Base-by-base conservation (phyloP, 2,329 filamentous ascomycete species). In the Penicillium paneum region DNA sequence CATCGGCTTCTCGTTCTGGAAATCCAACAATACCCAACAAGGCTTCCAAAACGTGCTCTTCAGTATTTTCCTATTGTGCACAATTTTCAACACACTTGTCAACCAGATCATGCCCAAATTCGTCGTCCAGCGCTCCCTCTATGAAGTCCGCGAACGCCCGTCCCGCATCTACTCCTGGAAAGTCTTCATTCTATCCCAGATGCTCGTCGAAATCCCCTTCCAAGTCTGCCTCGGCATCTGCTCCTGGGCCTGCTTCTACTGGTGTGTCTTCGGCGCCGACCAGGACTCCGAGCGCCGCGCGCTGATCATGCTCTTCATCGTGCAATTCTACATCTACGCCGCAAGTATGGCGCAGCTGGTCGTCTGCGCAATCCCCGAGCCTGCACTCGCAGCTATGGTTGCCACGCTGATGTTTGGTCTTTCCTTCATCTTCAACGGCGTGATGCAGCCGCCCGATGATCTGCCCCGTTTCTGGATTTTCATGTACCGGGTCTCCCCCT, bases 21-120 rank as follows among this genome's bases (percentile, higher is more conserved):
- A 83, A 38, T 83, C 88, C 1, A 82, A 83, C 28, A 86, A 87
- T 73, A 85, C 83, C 11, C 81, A 86, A 41, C 88, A 91, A 69
- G 90, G 90, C 50, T 77, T 94, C 10, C 88, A 91, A 72, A 91
- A 93, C 74, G 87, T 91, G 65, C 87, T 92, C 79, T 93, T 93
- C 68, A 81, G 84, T 69, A 87, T 93, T 64, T 94, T 93, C 81
- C 87, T 91, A 78, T 74, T 92, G 40, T 76, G 76, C 64, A 72
- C 74, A 4, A 74, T 79, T 24, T 82, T 82, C 68, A 78, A 78
- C 12, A 76, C 74, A 5, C 64, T 82, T 6, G 76, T 79, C 1
- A 77, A 81, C 55, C 79, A 79, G 65, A 68, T 68, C 38, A 91
- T 93, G 88, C 90, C 90, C 0, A 85, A 90, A 62, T 94, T 95